A percentile compares a stretch with the other conserved stretches of the same genome.
phyloP scores from a whole-genome alignment of 2,329 filamentous ascomycete species.

The Raffaelea arxii region DNA sequence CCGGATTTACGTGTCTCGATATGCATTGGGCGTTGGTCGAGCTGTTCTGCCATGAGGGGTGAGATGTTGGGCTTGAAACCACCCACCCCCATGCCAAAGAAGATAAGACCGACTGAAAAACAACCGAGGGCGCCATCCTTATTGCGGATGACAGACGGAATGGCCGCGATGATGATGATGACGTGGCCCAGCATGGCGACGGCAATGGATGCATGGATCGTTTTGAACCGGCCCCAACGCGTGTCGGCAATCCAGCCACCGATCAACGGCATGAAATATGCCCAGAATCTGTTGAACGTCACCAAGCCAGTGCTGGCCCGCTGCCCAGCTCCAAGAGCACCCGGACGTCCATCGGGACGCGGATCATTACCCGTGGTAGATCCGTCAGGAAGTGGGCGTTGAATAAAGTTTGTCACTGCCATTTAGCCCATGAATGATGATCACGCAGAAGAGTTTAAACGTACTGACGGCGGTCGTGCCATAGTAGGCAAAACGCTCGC shows the following conservation, averaged over 20 bases:
- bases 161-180: conserved; percentile 54
- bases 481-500: conserved; percentile 70
- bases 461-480: conserved; percentile 48
- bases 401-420: conserved; percentile 56
- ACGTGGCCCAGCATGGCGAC: conserved; percentile 57
- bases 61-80: conserved; percentile 76
- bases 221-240: conserved; percentile 63
- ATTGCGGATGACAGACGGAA: conserved; percentile 52
- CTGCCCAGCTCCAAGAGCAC: conserved; percentile 50
- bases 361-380: conserved; percentile 43
- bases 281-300: conserved; percentile 52
- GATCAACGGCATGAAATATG: conserved; percentile 16
- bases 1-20: conserved; percentile 43
- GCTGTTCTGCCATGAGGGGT: conserved; percentile 60
- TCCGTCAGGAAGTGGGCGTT: conserved; percentile 40
- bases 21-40: conserved; percentile 46
- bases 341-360: conserved; percentile 23
- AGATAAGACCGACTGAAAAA: conserved; percentile 56
- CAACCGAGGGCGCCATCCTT: conserved; percentile 49
- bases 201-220: conserved; percentile 57
- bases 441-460: conserved; percentile 2
- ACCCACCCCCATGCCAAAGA: conserved; percentile 54
- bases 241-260: conserved; percentile 54
- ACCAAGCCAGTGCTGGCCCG: conserved; percentile 39
- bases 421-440: too few relatives aligned